These are phyloP conservation scores for Osmozyma mogii DNA, from an alignment of 805 yeast genomes.

Conservation along the genomic window DNA sequence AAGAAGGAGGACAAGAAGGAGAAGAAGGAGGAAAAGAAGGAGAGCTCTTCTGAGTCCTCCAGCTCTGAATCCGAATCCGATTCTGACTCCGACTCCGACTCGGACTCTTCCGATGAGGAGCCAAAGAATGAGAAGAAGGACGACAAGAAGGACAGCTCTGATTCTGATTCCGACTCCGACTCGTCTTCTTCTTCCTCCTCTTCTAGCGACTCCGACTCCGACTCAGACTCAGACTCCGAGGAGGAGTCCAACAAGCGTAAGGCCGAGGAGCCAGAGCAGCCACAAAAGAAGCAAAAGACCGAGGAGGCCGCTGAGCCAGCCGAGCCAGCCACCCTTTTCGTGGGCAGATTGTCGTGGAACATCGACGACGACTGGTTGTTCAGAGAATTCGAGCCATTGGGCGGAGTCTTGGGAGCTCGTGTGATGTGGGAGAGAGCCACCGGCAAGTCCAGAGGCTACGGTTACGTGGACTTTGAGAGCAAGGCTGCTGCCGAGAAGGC, in stretches of 20 bases:
- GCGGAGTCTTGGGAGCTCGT: slow-evolving; percentile 83
- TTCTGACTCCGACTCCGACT: slow-evolving; percentile 27
- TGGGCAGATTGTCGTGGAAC: slow-evolving; percentile 96
- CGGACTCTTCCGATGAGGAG: slow-evolving; percentile 16
- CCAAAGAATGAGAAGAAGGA: slow-evolving; percentile 17
- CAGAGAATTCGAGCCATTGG: slow-evolving; percentile 73
- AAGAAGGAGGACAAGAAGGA: slow-evolving; percentile 19
- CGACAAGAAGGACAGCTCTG: slow-evolving; percentile 6
- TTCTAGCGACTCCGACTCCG: slow-evolving; percentile 32
- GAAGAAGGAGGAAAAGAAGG: slow-evolving; percentile 10
- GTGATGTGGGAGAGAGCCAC: slow-evolving; percentile 89
- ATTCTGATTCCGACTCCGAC: slow-evolving; percentile 21
- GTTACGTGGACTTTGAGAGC: slow-evolving; percentile 88
- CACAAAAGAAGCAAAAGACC: slow-evolving; percentile 50
- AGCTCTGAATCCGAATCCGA: slow-evolving; percentile 19
- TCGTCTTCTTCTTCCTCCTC: slow-evolving; percentile 18
- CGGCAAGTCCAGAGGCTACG: slow-evolving; percentile 93
- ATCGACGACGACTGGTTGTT: slow-evolving; percentile 92
- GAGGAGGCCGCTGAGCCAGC: slow-evolving; percentile 17
- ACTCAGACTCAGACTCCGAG: slow-evolving; percentile 28
- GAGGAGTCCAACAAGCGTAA: slow-evolving; percentile 19
- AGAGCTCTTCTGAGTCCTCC: background rate
- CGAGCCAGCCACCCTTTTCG: slow-evolving; percentile 77
- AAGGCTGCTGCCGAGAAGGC: slow-evolving; percentile 82
- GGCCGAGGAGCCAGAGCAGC: slow-evolving; percentile 25